phyloP scores from a whole-genome alignment of 2,329 filamentous ascomycete species.

The Neonectria magnoliae region DNA sequence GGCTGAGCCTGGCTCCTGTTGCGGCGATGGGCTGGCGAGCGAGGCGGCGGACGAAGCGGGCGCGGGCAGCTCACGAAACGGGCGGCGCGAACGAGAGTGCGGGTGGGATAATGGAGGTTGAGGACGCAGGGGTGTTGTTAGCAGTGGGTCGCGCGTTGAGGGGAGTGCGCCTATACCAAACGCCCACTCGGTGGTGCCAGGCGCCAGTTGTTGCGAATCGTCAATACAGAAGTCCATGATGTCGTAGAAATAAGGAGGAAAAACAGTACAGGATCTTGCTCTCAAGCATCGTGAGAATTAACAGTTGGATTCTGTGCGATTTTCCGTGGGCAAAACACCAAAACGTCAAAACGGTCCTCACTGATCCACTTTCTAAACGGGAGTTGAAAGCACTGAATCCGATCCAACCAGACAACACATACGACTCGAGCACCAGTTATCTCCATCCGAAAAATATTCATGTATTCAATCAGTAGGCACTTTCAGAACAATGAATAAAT shows the following conservation, averaged over 20 bases:
- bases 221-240: not conserved
- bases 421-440: not conserved
- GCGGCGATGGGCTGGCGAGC: constrained; percentile 12
- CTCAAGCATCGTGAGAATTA: not conserved
- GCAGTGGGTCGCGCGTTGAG: constrained; percentile 4
- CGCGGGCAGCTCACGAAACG: constrained; percentile 12
- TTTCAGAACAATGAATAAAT: not conserved
- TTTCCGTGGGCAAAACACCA: not conserved
- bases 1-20: constrained; percentile 32
- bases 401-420: not conserved
- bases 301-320: not conserved
- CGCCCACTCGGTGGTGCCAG: not conserved
- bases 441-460: not conserved
- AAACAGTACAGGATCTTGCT: not conserved
- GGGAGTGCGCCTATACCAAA: constrained; percentile 14
- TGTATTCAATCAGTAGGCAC: not conserved
- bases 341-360: not conserved
- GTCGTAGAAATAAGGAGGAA: not conserved
- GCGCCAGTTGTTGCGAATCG: not conserved
- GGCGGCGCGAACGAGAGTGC: constrained; percentile 28
- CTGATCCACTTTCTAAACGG: not conserved
- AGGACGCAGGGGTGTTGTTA: constrained; percentile 18
- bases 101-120: constrained; percentile 17
- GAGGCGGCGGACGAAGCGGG: constrained; percentile 9
- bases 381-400: not conserved